Evolutionary conservation across 2,329 filamentous ascomycete genomes (phyloP).

Genomic region (Ceratocystiopsis minuta): DNA sequence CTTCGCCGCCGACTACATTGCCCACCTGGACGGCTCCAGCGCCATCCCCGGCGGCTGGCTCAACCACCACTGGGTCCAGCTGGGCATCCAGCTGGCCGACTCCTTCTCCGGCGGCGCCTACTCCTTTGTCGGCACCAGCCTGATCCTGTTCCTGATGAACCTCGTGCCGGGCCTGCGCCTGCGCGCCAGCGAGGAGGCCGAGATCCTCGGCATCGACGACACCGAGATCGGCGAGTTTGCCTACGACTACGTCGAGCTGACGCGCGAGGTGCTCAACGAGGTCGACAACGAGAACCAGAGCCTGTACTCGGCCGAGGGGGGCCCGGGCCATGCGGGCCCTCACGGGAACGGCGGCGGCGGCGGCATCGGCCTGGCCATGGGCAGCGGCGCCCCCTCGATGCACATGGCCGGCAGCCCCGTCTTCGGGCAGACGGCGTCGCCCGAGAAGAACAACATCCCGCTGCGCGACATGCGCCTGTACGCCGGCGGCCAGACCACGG

Average conservation of each 20-base stretch:
- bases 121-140: slow-evolving; percentile 47
- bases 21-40: slow-evolving; percentile 51
- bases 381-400: slow-evolving; percentile 2
- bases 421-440: slow-evolving; percentile 11
- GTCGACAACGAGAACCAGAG: slow-evolving; percentile 8
- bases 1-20: slow-evolving; percentile 60
- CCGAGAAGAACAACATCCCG: slow-evolving; percentile 27
- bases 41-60: slow-evolving; percentile 47
- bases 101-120: slow-evolving; percentile 46
- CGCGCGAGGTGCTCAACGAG: slow-evolving; percentile 16
- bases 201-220: slow-evolving; percentile 54
- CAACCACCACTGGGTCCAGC: slow-evolving; percentile 50
- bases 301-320: slow-evolving; percentile 15
- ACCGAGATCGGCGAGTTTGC: slow-evolving; percentile 67
- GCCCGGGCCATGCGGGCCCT: not conserved
- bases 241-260: slow-evolving; percentile 62
- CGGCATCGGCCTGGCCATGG: not conserved
- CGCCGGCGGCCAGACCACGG: slow-evolving; percentile 5
- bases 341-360: not conserved
- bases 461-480: slow-evolving; percentile 27
- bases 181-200: slow-evolving; percentile 46
- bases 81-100: slow-evolving; percentile 55
- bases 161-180: slow-evolving; percentile 52
- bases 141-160: slow-evolving; percentile 56
- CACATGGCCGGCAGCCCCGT: slow-evolving; percentile 1